phyloP scores from a whole-genome alignment of 257 asterid genomes.

The Solanum lignicaule region DNA sequence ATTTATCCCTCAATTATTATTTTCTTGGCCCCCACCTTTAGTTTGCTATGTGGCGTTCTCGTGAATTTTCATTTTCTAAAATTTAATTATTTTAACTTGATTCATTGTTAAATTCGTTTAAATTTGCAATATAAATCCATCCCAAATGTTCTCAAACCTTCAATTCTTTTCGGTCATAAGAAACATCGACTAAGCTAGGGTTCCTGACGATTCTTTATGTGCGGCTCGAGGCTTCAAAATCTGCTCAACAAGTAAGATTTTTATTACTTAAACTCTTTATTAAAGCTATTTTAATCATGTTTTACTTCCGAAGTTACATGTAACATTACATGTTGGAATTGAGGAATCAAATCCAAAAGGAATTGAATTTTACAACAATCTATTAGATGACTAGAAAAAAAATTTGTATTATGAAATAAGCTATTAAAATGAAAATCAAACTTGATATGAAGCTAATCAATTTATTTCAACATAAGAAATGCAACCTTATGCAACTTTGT shows the following conservation, averaged over 20 bases:
- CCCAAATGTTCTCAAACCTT: not conserved
- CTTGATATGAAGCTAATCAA: not conserved
- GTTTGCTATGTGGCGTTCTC: not conserved
- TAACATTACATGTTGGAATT: constrained; percentile 23
- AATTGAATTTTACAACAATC: constrained; percentile 52
- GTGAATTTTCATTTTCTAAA: not conserved
- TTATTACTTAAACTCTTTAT: not conserved
- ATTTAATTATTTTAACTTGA: not conserved
- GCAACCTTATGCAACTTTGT: constrained; percentile 58
- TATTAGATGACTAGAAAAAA: constrained; percentile 43
- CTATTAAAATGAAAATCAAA: not conserved
- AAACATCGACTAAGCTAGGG: not conserved
- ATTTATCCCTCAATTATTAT: not conserved
- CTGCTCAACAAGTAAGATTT: not conserved
- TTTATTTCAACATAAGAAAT: constrained; percentile 26
- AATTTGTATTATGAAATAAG: constrained; percentile 17
- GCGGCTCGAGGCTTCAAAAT: not conserved
- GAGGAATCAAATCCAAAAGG: constrained; percentile 60
- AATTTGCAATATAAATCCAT: not conserved
- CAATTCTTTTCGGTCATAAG: not conserved
- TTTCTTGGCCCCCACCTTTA: not conserved
- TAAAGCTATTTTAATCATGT: not conserved
- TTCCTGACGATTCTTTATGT: not conserved
- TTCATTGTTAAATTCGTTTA: not conserved
- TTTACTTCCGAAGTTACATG: not conserved